Evolutionary conservation across 176 grass and related monocot species (phyloP), one percentile per base, ranked within the genome.

Genomic region (Cenchrus fungigraminus): DNA sequence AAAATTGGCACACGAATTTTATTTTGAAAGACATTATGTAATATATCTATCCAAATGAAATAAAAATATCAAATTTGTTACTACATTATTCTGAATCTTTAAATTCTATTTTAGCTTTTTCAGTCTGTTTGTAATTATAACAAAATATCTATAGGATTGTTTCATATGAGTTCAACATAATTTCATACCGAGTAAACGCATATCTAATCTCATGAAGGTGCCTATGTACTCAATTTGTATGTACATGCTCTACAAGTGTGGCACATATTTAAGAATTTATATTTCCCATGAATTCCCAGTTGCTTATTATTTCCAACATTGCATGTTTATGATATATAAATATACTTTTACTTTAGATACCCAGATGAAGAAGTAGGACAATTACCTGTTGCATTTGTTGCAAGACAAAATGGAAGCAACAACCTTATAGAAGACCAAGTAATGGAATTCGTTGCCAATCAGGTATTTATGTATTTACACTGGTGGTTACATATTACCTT

Each of bases 381-480:
- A 13, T 0, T 73, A 31, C 71, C 71, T 31, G 31, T 73, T 47
- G 71, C 71, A 52, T 73, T 73, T 52, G 71, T 73, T 31, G 46
- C 12, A 52, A 73, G 47, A 29, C 47, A 52, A 73, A 73, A 29
- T 28, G 71, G 47, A n/a, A 73, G 22, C 47, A 73, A 29, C 3
- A 22, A 71, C 44, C 71, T 73, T 31, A 73, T 47, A 73, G 71
- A 73, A 52, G 71, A 16, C 25, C 71, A 73, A 53, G 4, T 73
- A 73, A 73, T 73, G 12, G 47, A 73, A 17, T 31, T 53, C 0
- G 25, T 73, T 29, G 71, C 71, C 6, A 53, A 73, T 12, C 22
- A 53, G 71, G 71, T 73, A 52, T 8, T n/a, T 71, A 13, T 17
- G 71, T 73, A 52, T 17, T n/a, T 71, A 13, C 40, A 25, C n/a